phyloP scores from a whole-genome alignment of 2,329 filamentous ascomycete species.

The Furcasterigmium sp. region DNA sequence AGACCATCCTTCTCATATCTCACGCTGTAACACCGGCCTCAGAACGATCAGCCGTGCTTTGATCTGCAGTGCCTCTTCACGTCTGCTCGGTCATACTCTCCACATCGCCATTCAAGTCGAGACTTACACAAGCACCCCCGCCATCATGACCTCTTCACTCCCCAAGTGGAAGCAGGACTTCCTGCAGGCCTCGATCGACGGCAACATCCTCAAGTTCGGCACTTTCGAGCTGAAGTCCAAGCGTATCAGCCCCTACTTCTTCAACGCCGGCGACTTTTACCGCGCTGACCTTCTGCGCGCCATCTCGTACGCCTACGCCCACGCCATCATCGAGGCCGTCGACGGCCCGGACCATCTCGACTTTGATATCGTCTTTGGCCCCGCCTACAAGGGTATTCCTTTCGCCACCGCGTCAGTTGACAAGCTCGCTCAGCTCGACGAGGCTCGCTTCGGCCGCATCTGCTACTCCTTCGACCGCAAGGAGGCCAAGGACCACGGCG shows the following conservation, averaged over 20 bases:
- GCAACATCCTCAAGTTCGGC: slow-evolving; percentile 73
- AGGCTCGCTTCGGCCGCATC: slow-evolving; percentile 58
- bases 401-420: slow-evolving; percentile 74
- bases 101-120: no score
- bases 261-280: slow-evolving; percentile 92
- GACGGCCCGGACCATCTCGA: slow-evolving; percentile 33
- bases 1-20: background rate
- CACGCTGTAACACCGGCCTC: background rate
- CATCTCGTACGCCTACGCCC: slow-evolving; percentile 77
- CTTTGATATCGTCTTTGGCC: slow-evolving; percentile 86
- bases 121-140: background rate
- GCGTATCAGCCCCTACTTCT: slow-evolving; percentile 91
- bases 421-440: slow-evolving; percentile 67
- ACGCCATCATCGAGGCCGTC: slow-evolving; percentile 49
- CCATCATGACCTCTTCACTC: slow-evolving; percentile 38
- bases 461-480: slow-evolving; percentile 94
- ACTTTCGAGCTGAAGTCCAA: slow-evolving; percentile 88
- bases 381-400: slow-evolving; percentile 96
- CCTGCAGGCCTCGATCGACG: slow-evolving; percentile 61
- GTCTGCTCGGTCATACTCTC: no score
- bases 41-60: no score
- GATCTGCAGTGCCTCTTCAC: background rate
- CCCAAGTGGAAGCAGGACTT: slow-evolving; percentile 67
- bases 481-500: slow-evolving; percentile 92
- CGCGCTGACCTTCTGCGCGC: slow-evolving; percentile 70